Conservation (phyloP, 441 rosid genomes). For the Corymbia calophylla region DNA sequence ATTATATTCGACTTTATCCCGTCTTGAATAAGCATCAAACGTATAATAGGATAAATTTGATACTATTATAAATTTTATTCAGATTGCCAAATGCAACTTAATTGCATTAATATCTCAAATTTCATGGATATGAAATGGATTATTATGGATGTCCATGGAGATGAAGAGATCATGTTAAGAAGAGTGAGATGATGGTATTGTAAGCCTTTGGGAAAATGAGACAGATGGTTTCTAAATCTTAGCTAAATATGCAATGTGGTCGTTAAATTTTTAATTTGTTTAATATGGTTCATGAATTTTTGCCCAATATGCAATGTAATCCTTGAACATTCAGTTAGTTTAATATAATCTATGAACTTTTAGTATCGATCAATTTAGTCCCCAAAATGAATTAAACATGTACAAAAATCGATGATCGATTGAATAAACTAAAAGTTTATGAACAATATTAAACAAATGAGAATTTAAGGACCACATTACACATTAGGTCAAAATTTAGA, state of each 20-base stretch:
- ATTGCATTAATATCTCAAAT: neutral
- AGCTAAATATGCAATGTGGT: fast-evolving
- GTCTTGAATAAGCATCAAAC: no score
- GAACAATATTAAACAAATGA: fast-evolving
- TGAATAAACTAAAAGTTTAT: no score
- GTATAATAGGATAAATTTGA: no score
- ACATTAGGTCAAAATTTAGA: fast-evolving
- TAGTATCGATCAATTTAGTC: neutral
- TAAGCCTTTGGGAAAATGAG: neutral
- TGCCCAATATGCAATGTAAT: no score
- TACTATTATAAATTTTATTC: no score
- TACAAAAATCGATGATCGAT: no score
- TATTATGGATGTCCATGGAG: neutral
- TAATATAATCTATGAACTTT: no score
- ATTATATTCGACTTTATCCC: no score
- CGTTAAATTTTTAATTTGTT: neutral
- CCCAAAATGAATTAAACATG: neutral
- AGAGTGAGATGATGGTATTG: neutral
- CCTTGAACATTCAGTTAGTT: no score
- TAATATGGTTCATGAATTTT: no score
- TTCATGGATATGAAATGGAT: neutral
- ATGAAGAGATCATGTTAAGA: neutral
- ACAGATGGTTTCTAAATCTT: no score
- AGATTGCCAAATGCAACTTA: no score
- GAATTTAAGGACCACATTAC: neutral